Percentiles rank a stretch among this genome's conserved stretches.
Conservation (phyloP, 2,329 filamentous ascomycete genomes). For the Diaporthe sp. region DNA sequence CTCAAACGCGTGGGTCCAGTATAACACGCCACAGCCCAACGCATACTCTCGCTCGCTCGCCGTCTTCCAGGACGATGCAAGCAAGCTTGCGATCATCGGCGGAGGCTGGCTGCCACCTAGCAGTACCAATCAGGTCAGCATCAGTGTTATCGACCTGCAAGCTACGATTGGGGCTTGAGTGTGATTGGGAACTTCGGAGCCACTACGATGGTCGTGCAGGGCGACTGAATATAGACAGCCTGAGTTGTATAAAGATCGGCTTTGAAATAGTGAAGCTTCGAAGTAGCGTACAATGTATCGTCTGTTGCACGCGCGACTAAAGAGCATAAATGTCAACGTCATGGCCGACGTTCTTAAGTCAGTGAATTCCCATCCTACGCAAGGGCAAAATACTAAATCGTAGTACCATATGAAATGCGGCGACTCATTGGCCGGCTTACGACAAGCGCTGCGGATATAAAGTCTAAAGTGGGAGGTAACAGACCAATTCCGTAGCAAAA, state of each 20-base stretch:
- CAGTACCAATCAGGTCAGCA: conserved; percentile 58
- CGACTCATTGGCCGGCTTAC: background rate
- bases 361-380: background rate
- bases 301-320: no score
- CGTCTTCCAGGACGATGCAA: conserved; percentile 53
- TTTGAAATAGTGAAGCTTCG: no score
- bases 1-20: conserved; percentile 54
- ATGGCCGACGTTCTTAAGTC: background rate
- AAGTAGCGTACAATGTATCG: no score
- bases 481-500: background rate
- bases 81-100: conserved; percentile 59
- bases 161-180: conserved; percentile 8
- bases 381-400: background rate
- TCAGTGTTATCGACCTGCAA: conserved; percentile 8
- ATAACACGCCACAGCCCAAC: conserved; percentile 51
- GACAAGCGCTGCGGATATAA: background rate
- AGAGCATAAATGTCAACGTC: background rate
- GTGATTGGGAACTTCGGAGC: no score
- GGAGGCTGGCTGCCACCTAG: conserved; percentile 61
- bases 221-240: no score
- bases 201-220: background rate
- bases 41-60: conserved; percentile 56
- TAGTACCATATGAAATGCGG: background rate
- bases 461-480: background rate
- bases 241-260: background rate